Conservation (phyloP, 2,329 filamentous ascomycete species). For the Aureobasidium vineae region DNA sequence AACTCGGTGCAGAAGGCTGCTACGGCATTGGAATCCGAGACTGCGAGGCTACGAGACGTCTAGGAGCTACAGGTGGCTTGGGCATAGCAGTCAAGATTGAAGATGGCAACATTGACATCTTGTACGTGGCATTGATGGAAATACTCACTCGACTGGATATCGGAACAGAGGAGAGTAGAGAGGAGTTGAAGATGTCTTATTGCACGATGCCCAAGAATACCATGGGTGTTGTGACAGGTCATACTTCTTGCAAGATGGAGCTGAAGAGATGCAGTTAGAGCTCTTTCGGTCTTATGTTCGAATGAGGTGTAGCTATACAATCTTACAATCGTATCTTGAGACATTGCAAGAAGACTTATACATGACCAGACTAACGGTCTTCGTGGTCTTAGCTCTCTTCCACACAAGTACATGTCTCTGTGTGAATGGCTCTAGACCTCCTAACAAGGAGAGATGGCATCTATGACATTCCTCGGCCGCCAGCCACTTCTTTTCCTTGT, state of each 20-base stretch:
- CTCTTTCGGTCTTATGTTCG: too few species aligned
- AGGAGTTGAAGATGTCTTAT: constrained; percentile 39
- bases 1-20: constrained; percentile 52
- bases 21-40: constrained; percentile 49
- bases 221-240: constrained; percentile 42
- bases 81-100: constrained; percentile 52
- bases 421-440: too few species aligned
- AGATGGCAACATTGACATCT: constrained; percentile 47
- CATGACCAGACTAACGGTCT: too few species aligned
- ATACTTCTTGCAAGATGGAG: background rate
- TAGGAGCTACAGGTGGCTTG: constrained; percentile 42
- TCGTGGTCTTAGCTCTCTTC: too few species aligned
- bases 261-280: background rate
- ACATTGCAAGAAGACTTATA: too few species aligned
- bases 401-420: too few species aligned
- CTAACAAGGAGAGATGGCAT: too few species aligned
- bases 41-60: constrained; percentile 38
- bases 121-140: constrained; percentile 48
- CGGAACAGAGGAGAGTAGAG: constrained; percentile 37
- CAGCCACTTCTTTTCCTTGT: too few species aligned
- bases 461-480: too few species aligned
- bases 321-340: too few species aligned
- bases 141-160: constrained; percentile 48
- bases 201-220: constrained; percentile 42
- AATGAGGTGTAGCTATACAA: too few species aligned